These are phyloP conservation scores for Smittium mucronatum DNA, from an alignment of 371 early-diverging fungal species.

Conservation along the genomic window DNA sequence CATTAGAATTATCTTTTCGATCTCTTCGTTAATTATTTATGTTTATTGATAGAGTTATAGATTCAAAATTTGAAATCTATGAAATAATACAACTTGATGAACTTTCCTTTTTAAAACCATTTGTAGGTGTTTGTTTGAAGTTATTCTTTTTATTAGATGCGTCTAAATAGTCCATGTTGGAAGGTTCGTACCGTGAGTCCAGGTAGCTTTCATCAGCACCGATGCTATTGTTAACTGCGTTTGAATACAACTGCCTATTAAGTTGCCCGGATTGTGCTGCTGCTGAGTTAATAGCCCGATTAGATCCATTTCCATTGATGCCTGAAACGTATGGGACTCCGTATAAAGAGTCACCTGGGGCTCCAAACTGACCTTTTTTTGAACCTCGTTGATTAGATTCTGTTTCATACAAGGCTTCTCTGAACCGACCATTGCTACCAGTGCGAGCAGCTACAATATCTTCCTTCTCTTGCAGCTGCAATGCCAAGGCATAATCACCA, in stretches of 20 bases:
- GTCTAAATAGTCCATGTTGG: neutral
- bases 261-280: no score
- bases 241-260: no score
- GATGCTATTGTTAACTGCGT: no score
- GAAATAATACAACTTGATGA: neutral
- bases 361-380: neutral
- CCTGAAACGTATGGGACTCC: no score
- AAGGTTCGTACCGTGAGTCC: neutral
- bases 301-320: no score
- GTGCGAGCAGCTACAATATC: neutral
- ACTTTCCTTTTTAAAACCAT: neutral
- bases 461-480: slow-evolving; percentile 4
- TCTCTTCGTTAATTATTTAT: no score
- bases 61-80: no score
- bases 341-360: neutral
- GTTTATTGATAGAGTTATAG: no score
- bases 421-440: neutral
- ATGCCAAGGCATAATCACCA: slow-evolving; percentile 1
- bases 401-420: neutral
- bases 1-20: no score
- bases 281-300: no score
- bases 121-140: neutral
- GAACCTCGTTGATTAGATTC: neutral
- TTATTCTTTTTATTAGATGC: neutral
- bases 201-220: neutral